These are phyloP conservation scores for Marasmius tenuissimus DNA, from an alignment of 1,284 basidiomycete genomes.

Conservation along the genomic window DNA sequence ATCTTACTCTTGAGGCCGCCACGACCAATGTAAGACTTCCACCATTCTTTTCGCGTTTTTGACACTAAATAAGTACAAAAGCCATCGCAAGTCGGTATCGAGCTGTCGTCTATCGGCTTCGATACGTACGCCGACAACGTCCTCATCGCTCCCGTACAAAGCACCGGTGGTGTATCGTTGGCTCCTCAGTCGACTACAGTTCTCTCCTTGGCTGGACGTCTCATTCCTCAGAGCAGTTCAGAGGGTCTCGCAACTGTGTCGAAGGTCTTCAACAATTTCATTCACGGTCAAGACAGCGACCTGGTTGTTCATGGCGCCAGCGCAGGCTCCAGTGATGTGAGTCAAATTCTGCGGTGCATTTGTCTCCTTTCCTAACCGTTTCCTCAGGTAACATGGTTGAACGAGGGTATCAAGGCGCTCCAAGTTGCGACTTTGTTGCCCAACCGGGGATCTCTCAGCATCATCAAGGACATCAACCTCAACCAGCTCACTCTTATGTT, in stretches of 20 bases:
- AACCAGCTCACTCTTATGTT: slow-evolving; percentile 68
- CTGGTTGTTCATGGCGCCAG: slow-evolving; percentile 63
- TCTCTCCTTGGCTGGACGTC: slow-evolving; percentile 61
- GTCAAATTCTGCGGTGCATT: slow-evolving; percentile 14
- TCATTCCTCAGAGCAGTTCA: slow-evolving; percentile 59
- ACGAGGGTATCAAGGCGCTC: slow-evolving; percentile 73
- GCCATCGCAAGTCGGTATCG: slow-evolving; percentile 79
- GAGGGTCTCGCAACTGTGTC: slow-evolving; percentile 64
- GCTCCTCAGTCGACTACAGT: slow-evolving; percentile 54
- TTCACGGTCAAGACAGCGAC: slow-evolving; percentile 65
- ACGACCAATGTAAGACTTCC: slow-evolving; percentile 54
- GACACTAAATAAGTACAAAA: slow-evolving; percentile 22
- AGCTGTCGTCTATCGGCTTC: slow-evolving; percentile 64
- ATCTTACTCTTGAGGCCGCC: slow-evolving; percentile 63
- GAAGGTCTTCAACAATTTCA: slow-evolving; percentile 71
- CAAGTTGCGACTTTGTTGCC: slow-evolving; percentile 63
- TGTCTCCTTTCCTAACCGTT: not conserved
- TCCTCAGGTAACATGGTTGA: slow-evolving; percentile 68
- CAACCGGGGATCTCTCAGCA: slow-evolving; percentile 58
- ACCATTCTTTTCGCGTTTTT: not conserved
- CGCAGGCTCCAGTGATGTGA: slow-evolving; percentile 62
- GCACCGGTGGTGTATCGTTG: slow-evolving; percentile 52
- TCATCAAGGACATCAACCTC: slow-evolving; percentile 69
- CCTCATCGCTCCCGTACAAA: slow-evolving; percentile 61
- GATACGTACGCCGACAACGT: slow-evolving; percentile 54